These are phyloP conservation scores for Cytospora piceicola DNA, from an alignment of 2,329 filamentous ascomycete species.

Conservation along the genomic window DNA sequence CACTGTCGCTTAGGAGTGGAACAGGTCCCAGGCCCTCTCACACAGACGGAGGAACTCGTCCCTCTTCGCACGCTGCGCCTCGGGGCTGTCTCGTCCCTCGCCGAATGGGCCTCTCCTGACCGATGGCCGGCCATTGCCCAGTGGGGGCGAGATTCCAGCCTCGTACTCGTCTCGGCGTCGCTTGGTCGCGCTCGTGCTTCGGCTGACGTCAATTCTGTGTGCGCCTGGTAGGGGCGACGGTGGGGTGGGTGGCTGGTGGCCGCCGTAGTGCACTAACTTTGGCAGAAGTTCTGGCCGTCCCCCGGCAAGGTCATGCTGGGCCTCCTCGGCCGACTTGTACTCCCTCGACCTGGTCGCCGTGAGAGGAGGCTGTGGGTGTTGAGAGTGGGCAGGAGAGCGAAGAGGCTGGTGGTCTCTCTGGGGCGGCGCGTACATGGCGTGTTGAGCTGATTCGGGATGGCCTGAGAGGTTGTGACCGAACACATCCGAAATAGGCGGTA, in stretches of 20 bases:
- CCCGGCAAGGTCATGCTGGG: constrained; percentile 84
- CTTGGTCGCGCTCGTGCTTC: constrained; percentile 60
- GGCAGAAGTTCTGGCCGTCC: constrained; percentile 92
- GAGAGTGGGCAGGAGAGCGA: constrained; percentile 77
- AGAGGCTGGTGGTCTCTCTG: constrained; percentile 68
- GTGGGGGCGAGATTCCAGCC: constrained; percentile 83
- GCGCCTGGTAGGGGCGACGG: constrained; percentile 71
- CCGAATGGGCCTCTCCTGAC: constrained; percentile 73
- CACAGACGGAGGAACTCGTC: constrained; percentile 90
- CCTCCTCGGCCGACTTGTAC: constrained; percentile 95
- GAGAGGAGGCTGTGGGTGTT: constrained; percentile 55
- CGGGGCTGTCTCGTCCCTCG: constrained; percentile 80
- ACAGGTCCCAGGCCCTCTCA: constrained; percentile 91
- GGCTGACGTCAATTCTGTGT: constrained; percentile 52
- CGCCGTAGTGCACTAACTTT: constrained; percentile 92
- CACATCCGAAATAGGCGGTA: constrained; percentile 93
- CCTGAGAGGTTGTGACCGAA: constrained; percentile 79
- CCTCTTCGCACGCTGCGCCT: constrained; percentile 82
- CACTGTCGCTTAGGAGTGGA: constrained; percentile 72
- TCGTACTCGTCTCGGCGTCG: constrained; percentile 92
- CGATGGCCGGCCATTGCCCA: constrained; percentile 72
- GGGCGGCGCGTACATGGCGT: constrained; percentile 63
- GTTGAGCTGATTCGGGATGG: constrained; percentile 58
- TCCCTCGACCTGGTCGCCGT: constrained; percentile 73
- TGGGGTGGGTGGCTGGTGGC: constrained; percentile 90